Conservation (phyloP, 495 filamentous ascomycete species). For the Aspergillus ostianus region DNA sequence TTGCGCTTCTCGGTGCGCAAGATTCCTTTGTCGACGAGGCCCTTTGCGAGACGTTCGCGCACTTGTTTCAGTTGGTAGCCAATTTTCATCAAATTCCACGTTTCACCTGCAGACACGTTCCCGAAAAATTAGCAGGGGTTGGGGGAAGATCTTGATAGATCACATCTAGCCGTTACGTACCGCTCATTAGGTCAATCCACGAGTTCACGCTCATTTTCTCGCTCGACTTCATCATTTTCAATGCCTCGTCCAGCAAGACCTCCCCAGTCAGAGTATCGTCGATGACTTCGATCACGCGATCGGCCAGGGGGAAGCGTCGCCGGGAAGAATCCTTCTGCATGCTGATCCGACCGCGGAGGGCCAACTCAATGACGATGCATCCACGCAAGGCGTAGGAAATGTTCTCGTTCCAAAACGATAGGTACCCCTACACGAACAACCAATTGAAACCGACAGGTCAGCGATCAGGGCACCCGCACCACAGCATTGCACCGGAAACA, state of each 20-base stretch:
- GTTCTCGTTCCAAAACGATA: constrained; percentile 99
- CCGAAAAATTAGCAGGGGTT: neutral
- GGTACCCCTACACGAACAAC: constrained; percentile 70
- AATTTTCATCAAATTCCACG: constrained; percentile 99
- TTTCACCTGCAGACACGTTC: constrained; percentile 70
- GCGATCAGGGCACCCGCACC: constrained; percentile 10
- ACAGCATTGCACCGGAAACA: constrained; percentile 14
- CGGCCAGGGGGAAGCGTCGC: constrained; percentile 86
- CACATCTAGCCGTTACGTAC: constrained; percentile 49
- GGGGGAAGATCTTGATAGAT: constrained; percentile 9
- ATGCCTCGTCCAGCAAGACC: constrained; percentile 93
- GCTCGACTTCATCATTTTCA: constrained; percentile 99
- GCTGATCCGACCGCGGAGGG: constrained; percentile 91
- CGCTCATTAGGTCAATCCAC: constrained; percentile 98
- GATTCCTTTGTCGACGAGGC: constrained; percentile 98
- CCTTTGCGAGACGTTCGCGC: constrained; percentile 93
- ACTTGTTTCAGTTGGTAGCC: constrained; percentile 99
- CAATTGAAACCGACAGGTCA: constrained; percentile 17
- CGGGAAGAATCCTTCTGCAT: constrained; percentile 97
- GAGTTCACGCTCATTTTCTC: constrained; percentile 99
- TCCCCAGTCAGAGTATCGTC: constrained; percentile 97
- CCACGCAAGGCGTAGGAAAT: constrained; percentile 96
- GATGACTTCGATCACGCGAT: constrained; percentile 92
- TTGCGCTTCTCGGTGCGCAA: constrained; percentile 98
- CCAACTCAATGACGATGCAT: constrained; percentile 96